These are phyloP conservation scores for cucumber (Cucumis sativus) DNA, from an alignment of 306 rosid genomes.

Conservation along the genomic window Cucumber_9930_V3 NC_026657.2:2053501-2054000, in stretches of 20 bases:
- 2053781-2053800: not conserved
- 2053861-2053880: not conserved
- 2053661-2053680: too few relatives aligned
- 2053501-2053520: too few relatives aligned
- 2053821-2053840: not conserved
- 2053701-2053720: not conserved
- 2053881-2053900: not conserved
- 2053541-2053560: too few relatives aligned
- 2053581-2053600: too few relatives aligned
- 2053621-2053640: too few relatives aligned
- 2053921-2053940: not conserved
- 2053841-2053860: not conserved
- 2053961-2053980: conserved; percentile 11
- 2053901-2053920: not conserved
- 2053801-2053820: not conserved
- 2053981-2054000: conserved; percentile 35
- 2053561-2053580: too few relatives aligned
- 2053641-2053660: too few relatives aligned
- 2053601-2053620: too few relatives aligned
- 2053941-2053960: conserved; percentile 9
- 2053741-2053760: not conserved
- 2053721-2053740: not conserved
- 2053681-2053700: too few relatives aligned
- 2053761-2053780: not conserved
- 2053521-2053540: too few relatives aligned